phyloP scores from a whole-genome alignment of 108 stramenopile species.

The Skeletonema costatum region DNA sequence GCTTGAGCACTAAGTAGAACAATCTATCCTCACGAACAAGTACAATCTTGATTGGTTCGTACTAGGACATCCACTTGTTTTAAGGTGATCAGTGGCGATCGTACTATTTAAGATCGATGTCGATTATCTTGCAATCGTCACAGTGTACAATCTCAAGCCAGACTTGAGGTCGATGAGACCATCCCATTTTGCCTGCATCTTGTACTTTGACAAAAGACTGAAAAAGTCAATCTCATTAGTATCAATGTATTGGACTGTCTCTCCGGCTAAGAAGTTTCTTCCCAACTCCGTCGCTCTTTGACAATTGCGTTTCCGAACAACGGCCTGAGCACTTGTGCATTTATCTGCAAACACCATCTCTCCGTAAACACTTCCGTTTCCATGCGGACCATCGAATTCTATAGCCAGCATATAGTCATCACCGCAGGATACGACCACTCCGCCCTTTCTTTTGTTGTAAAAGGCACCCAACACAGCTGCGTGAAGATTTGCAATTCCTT shows the following conservation, averaged over 20 bases:
- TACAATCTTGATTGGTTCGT: not conserved
- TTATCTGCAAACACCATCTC: slow-evolving; percentile 15
- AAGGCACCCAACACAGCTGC: slow-evolving; percentile 4
- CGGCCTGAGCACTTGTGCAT: not conserved
- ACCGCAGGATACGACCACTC: slow-evolving; percentile 15
- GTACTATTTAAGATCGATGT: not conserved
- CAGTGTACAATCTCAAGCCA: not conserved
- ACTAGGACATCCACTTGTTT: too few species aligned
- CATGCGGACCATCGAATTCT: slow-evolving; percentile 13
- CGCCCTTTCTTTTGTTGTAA: slow-evolving; percentile 4
- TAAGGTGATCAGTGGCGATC: too few species aligned
- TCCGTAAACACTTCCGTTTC: slow-evolving; percentile 3
- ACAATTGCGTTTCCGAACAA: slow-evolving; percentile 6
- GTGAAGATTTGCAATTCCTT: slow-evolving; percentile 8
- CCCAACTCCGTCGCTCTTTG: slow-evolving; percentile 3
- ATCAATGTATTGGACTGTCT: slow-evolving; percentile 13
- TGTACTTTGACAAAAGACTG: slow-evolving; percentile 5
- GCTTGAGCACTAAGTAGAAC: not conserved
- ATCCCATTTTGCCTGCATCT: not conserved
- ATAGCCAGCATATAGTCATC: slow-evolving; percentile 11
- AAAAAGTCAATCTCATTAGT: slow-evolving; percentile 6
- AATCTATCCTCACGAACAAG: not conserved
- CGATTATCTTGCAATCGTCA: not conserved
- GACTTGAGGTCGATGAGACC: slow-evolving; percentile 5
- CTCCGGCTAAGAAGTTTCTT: slow-evolving; percentile 17